phyloP scores from a whole-genome alignment of 1,284 basidiomycete species.

The Puccinia horiana region DNA sequence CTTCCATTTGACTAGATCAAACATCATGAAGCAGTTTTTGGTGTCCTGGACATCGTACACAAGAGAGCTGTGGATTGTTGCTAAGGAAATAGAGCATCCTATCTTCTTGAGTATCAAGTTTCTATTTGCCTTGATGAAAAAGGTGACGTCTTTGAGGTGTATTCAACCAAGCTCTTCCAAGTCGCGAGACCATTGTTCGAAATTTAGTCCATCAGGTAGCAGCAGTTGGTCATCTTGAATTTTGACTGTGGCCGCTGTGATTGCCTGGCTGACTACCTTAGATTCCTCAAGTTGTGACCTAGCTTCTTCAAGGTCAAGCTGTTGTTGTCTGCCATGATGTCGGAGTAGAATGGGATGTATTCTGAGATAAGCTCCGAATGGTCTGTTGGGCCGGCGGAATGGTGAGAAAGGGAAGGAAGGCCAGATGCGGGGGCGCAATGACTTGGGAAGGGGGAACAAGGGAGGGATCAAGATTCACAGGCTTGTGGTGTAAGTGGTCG shows the following conservation, averaged over 20 bases:
- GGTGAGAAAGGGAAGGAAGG: too few relatives aligned
- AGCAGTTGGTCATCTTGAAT: neutral
- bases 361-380: too few relatives aligned
- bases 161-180: neutral
- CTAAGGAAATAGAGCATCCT: neutral
- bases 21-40: neutral
- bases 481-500: too few relatives aligned
- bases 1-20: neutral
- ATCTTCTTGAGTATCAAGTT: neutral
- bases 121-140: neutral
- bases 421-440: too few relatives aligned
- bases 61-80: neutral
- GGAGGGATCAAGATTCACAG: too few relatives aligned
- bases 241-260: neutral
- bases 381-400: too few relatives aligned
- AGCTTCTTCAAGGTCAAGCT: neutral
- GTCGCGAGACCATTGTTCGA: neutral
- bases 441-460: too few relatives aligned
- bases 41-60: neutral
- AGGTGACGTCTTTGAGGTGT: neutral
- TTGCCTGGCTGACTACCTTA: neutral
- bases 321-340: too few relatives aligned
- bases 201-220: neutral
- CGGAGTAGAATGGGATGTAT: too few relatives aligned
- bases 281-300: neutral